These are phyloP conservation scores for Cubamyces sp. DNA, from an alignment of 768 basidiomycete species.

Conservation along the genomic window DNA sequence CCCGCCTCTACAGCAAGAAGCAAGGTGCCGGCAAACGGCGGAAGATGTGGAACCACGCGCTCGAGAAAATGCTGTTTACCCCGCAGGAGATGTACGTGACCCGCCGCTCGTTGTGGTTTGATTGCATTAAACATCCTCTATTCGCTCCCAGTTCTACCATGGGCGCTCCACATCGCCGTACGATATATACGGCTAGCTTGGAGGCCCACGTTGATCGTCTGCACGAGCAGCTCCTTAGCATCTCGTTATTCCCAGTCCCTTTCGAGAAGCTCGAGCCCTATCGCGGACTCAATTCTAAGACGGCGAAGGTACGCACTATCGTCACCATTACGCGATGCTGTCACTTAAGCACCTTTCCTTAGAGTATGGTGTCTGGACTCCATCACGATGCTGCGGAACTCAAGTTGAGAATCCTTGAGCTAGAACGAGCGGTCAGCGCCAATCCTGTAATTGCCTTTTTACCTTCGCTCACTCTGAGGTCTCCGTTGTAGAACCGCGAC, in stretches of 20 bases:
- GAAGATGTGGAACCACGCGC: constrained; percentile 77
- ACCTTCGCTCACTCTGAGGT: background rate
- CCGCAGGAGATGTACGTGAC: constrained; percentile 64
- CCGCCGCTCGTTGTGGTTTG: background rate
- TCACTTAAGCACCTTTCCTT: background rate
- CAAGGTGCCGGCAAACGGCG: constrained; percentile 63
- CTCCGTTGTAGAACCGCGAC: constrained; percentile 8
- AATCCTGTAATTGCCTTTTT: background rate
- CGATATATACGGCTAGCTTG: constrained; percentile 71
- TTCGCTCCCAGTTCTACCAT: constrained; percentile 54
- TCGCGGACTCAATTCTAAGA: constrained; percentile 75
- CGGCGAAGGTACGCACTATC: constrained; percentile 59
- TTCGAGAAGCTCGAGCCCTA: constrained; percentile 38
- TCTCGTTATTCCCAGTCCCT: constrained; percentile 52
- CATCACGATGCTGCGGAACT: constrained; percentile 65
- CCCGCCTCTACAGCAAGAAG: constrained; percentile 64
- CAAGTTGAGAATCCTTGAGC: constrained; percentile 66
- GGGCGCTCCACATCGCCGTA: constrained; percentile 68
- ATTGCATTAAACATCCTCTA: background rate
- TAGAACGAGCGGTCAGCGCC: constrained; percentile 63
- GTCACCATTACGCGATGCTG: background rate
- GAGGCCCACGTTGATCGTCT: constrained; percentile 74
- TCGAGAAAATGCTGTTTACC: constrained; percentile 72
- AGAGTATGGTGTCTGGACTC: constrained; percentile 78
- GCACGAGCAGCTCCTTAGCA: constrained; percentile 57